Evolutionary conservation across 1,139 yeast genomes (phyloP), one percentile per base, ranked within the genome.

Genomic region (Yamadazyma siamensis): DNA sequence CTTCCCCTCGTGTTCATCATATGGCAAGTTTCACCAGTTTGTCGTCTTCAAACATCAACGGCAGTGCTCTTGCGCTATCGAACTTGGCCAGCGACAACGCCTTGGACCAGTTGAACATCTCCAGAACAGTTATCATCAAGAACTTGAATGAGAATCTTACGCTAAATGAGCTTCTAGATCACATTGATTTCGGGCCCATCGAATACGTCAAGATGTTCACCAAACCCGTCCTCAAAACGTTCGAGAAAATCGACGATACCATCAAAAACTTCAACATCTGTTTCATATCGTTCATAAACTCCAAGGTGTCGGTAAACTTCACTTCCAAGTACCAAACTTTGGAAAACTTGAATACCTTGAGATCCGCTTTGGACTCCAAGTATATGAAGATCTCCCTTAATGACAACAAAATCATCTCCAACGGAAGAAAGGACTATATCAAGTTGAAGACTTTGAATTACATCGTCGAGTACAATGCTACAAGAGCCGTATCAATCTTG

Each of bases 401-500:
- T 35, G 70, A 65, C 27, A 35, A 38, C 26, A 44, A 42, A 26
- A 12, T 28, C 6, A 29, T 34, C 16, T 33, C 33, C 21, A 26
- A 28, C 29, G 44, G 38, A 26, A 47, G 46, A 23, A 69, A 56
- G 38, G 72, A 66, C 37, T 62, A 44, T 33, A 59, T 68, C 36
- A 67, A 66, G 37, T 49, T 62, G 38, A 67, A 65, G 36, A 65
- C 72, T 6, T 52, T 65, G 32, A 66, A 65, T 37, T 67, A 65
- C 43, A 65, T 68, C 17, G 41, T 59, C 30, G 73, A 68, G 23
- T 53, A 50, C 31, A 51, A 54, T 30, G 75, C 74, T 14, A 65
- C 73, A 3, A 50, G 75, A 28, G 54, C 63, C 31, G 35, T 66
- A 13, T 41, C 21, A 3, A 33, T 64, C 20, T 43, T 41, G 17